Conservation (phyloP, 2,329 filamentous ascomycete species). For the Coniella vitis region DNA sequence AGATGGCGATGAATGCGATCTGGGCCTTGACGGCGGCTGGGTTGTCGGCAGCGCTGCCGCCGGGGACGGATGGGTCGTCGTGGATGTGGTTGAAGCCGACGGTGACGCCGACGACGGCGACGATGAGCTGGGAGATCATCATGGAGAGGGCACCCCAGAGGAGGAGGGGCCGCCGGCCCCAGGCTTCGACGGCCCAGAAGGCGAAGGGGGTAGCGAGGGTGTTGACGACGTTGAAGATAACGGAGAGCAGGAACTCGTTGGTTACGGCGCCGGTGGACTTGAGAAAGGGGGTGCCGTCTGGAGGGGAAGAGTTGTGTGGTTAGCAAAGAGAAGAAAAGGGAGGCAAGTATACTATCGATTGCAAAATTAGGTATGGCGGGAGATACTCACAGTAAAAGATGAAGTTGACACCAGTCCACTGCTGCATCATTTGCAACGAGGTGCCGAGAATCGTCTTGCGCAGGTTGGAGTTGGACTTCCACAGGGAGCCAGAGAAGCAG, state of each 20-base stretch:
- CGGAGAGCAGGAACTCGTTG: slow-evolving; percentile 64
- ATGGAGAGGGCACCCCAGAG: slow-evolving; percentile 64
- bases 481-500: slow-evolving; percentile 49
- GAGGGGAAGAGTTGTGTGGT: not conserved
- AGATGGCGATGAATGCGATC: slow-evolving; percentile 72
- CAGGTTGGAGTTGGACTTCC: slow-evolving; percentile 47
- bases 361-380: no score
- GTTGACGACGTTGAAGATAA: slow-evolving; percentile 73
- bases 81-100: slow-evolving; percentile 21
- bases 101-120: slow-evolving; percentile 50
- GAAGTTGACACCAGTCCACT: slow-evolving; percentile 55
- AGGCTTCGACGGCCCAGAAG: slow-evolving; percentile 64
- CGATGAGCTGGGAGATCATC: slow-evolving; percentile 63
- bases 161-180: slow-evolving; percentile 63
- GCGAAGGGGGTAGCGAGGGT: slow-evolving; percentile 65
- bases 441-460: slow-evolving; percentile 51
- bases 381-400: slow-evolving; percentile 53
- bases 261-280: slow-evolving; percentile 24
- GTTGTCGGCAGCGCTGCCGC: slow-evolving; percentile 40
- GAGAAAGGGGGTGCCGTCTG: slow-evolving; percentile 60
- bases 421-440: slow-evolving; percentile 56
- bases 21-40: slow-evolving; percentile 38
- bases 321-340: no score
- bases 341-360: not conserved
- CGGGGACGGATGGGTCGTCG: not conserved